phyloP scores from a whole-genome alignment of 768 basidiomycete species.

The Lentinula boryana region DNA sequence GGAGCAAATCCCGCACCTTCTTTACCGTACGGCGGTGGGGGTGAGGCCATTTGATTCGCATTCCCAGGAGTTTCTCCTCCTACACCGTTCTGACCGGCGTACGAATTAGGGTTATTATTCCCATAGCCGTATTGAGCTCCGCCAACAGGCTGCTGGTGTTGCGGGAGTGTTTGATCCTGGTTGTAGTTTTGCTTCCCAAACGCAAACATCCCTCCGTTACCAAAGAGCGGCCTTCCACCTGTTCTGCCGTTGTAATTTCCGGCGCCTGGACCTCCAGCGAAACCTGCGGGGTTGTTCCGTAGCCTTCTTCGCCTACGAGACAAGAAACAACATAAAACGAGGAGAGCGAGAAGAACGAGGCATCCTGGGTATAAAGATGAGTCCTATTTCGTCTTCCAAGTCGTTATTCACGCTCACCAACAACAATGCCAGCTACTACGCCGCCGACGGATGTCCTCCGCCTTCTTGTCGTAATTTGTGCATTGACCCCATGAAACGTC shows the following conservation, averaged over 20 bases:
- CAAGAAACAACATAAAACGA: neutral
- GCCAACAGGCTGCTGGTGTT: neutral
- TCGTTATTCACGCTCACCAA: neutral
- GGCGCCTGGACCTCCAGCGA: neutral
- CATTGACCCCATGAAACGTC: neutral
- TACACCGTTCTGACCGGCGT: neutral
- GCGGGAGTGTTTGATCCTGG: neutral
- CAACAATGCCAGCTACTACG: constrained; percentile 4
- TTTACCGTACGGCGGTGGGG: neutral
- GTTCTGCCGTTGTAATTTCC: neutral
- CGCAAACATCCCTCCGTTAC: neutral
- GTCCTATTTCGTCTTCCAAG: neutral
- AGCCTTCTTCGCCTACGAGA: neutral
- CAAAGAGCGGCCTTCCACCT: neutral
- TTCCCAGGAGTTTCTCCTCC: neutral
- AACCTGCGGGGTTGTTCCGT: neutral
- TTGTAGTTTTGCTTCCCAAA: neutral
- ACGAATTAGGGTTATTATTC: neutral
- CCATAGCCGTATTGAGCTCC: neutral
- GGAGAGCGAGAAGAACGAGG: neutral
- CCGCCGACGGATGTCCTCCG: neutral
- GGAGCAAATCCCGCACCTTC: neutral
- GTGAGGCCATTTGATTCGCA: neutral
- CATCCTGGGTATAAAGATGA: neutral
- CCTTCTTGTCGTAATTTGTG: neutral